Evolutionary conservation across 768 basidiomycete genomes (phyloP).

Genomic region (Lactifluus volemus): DNA sequence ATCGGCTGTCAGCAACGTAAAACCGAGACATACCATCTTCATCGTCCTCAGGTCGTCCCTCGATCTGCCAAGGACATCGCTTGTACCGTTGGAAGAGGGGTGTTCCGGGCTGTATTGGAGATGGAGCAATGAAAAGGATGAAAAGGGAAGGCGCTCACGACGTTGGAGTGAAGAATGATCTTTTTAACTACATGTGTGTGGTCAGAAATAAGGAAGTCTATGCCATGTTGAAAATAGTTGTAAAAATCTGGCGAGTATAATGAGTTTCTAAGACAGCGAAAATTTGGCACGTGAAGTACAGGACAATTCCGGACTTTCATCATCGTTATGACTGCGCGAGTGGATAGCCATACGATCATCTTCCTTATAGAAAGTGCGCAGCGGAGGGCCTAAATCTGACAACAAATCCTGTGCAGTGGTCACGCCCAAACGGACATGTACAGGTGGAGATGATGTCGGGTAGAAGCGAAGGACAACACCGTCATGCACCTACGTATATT

Average conservation of each 20-base stretch:
- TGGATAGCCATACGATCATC: constrained; percentile 86
- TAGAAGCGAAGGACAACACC: constrained; percentile 66
- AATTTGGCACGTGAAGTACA: constrained; percentile 28
- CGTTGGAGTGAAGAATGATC: constrained; percentile 81
- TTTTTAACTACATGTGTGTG: constrained; percentile 68
- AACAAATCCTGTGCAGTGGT: constrained; percentile 79
- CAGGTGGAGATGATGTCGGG: constrained; percentile 39
- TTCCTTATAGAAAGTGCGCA: constrained; percentile 76
- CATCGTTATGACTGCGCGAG: constrained; percentile 35
- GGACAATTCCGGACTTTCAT: constrained; percentile 43
- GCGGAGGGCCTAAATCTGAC: constrained; percentile 71
- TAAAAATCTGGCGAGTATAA: constrained; percentile 58
- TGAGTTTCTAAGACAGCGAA: background rate
- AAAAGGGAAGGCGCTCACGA: constrained; percentile 41
- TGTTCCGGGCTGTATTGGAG: constrained; percentile 59
- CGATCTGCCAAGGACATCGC: constrained; percentile 86
- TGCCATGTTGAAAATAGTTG: constrained; percentile 87
- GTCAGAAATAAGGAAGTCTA: constrained; percentile 78
- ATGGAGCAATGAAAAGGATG: background rate
- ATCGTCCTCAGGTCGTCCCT: constrained; percentile 70
- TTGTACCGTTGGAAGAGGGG: constrained; percentile 87
- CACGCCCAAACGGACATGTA: constrained; percentile 58
- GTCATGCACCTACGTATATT: constrained; percentile 49
- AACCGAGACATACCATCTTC: constrained; percentile 51
- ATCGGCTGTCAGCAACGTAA: background rate